phyloP scores from a whole-genome alignment of 2,329 filamentous ascomycete species.

The Herpotrichia juniperi region DNA sequence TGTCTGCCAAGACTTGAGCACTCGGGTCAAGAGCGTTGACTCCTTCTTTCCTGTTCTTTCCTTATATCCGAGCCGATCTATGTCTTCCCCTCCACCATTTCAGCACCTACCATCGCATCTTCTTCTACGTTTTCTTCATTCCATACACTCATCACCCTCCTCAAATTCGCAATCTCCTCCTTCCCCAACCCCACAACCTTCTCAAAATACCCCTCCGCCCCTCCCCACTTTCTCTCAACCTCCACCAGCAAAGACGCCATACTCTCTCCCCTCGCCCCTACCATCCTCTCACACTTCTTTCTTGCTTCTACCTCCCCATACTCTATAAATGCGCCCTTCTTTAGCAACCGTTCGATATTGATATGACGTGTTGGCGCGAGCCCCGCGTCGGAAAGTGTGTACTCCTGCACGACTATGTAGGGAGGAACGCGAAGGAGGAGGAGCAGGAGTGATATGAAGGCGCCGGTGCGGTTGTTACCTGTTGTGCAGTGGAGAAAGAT shows the following conservation, averaged over 20 bases:
- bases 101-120: background rate
- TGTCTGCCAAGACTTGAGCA: no score
- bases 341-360: slow-evolving; percentile 54
- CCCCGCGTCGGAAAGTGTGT: slow-evolving; percentile 68
- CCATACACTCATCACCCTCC: slow-evolving; percentile 16
- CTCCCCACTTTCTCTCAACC: slow-evolving; percentile 24
- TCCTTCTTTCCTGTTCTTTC: no score
- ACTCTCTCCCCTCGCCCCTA: slow-evolving; percentile 45
- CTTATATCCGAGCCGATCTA: no score
- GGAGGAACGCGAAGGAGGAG: slow-evolving; percentile 65
- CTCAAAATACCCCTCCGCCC: slow-evolving; percentile 27
- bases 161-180: slow-evolving; percentile 21
- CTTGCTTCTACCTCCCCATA: slow-evolving; percentile 31
- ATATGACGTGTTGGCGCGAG: slow-evolving; percentile 29
- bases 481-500: slow-evolving; percentile 75
- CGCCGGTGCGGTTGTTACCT: slow-evolving; percentile 76
- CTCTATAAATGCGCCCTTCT: slow-evolving; percentile 54
- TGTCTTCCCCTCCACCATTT: no score
- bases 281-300: slow-evolving; percentile 38
- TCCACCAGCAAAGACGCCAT: slow-evolving; percentile 27
- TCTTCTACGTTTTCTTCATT: background rate
- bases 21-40: no score
- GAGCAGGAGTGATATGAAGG: slow-evolving; percentile 69
- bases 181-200: slow-evolving; percentile 17
- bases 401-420: slow-evolving; percentile 65